Evolutionary conservation across 495 filamentous ascomycete species (phyloP).

Genomic region (Neurospora africana): DNA sequence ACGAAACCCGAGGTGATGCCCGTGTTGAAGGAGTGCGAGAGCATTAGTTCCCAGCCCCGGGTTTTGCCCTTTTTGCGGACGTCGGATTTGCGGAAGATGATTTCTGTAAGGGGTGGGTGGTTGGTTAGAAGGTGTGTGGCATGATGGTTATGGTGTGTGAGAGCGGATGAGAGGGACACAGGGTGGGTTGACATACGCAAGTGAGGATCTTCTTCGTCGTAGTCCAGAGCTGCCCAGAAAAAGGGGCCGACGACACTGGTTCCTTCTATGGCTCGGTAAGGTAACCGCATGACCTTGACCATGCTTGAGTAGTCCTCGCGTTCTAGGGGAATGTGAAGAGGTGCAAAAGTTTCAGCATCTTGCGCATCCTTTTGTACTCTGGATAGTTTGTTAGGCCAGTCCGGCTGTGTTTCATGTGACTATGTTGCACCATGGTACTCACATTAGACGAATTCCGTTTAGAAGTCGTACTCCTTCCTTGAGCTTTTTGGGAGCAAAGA

Average conservation of each 20-base stretch:
- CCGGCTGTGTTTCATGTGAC: neutral
- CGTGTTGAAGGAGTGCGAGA: conserved; percentile 42
- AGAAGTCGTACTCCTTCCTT: conserved; percentile 30
- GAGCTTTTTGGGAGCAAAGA: conserved; percentile 33
- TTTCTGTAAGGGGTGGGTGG: conserved; percentile 22
- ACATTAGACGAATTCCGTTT: conserved; percentile 41
- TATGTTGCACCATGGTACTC: conserved; percentile 5
- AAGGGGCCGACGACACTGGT: conserved; percentile 44
- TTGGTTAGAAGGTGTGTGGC: neutral
- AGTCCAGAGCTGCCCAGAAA: conserved; percentile 44
- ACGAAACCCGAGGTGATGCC: conserved; percentile 42
- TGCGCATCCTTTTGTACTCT: conserved; percentile 43
- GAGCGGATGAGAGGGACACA: neutral
- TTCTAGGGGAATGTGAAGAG: conserved; percentile 33
- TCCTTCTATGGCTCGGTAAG: conserved; percentile 41
- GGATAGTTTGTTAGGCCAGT: neutral
- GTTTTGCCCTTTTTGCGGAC: conserved; percentile 48
- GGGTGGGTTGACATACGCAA: conserved; percentile 29
- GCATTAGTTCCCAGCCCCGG: conserved; percentile 47
- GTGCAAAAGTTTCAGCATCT: conserved; percentile 41
- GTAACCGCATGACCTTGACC: conserved; percentile 34
- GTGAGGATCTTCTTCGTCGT: conserved; percentile 40
- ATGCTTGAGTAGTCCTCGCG: conserved; percentile 31
- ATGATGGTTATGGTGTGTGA: neutral
- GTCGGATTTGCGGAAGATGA: conserved; percentile 46